Base-by-base conservation (phyloP, 352 stramenopile species). In the Ochromonadaceae sp. region DNA sequence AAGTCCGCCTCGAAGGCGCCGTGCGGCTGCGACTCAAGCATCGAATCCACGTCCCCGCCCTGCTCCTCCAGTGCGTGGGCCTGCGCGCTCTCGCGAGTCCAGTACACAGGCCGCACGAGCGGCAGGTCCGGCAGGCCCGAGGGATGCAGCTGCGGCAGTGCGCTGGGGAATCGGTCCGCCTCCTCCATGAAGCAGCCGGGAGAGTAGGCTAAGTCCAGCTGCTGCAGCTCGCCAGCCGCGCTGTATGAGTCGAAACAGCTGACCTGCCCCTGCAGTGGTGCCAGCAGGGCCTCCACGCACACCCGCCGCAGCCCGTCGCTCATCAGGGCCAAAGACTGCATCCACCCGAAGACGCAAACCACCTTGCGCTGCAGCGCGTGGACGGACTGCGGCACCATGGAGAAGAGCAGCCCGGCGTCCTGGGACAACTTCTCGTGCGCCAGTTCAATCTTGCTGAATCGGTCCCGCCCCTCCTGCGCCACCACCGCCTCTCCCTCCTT, bases 301-400 rank as follows among this genome's bases (percentile, higher is more conserved):
- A 66, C 22, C n/a, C 44, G 43, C 14, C 63, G 40, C 1, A 72
- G 63, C 47, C 67, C 67, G 17, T 72, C 67, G 28, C 52, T 58
- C 31, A 55, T 44, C 15, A 47, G 43, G 59, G 47, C 59, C n/a
- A 72, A 40, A 25, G 30, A 57, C 56, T 86, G 83, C 41, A 89
- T 68, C 83, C 83, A 91, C 31, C 77, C 74, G 36, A 89, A 75
- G 1, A 85, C 71, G 14, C 71, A 72, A 30, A 82, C 60, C 42
- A 85, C 48, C 14, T 84, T 73, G 36, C 79, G 70, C 66, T 91
- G 81, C 22, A 86, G 74, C 22, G 78, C 75, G 32, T 87, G 74
- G 61, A 86, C 80, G 31, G 70, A 62, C 36, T 87, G 74, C 31
- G 85, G 70, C 2, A 88, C 73, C 7, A 87, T 73, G 55, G 80